Evolutionary conservation across 768 basidiomycete species (phyloP).

Genomic region (Tricholomella constricta): DNA sequence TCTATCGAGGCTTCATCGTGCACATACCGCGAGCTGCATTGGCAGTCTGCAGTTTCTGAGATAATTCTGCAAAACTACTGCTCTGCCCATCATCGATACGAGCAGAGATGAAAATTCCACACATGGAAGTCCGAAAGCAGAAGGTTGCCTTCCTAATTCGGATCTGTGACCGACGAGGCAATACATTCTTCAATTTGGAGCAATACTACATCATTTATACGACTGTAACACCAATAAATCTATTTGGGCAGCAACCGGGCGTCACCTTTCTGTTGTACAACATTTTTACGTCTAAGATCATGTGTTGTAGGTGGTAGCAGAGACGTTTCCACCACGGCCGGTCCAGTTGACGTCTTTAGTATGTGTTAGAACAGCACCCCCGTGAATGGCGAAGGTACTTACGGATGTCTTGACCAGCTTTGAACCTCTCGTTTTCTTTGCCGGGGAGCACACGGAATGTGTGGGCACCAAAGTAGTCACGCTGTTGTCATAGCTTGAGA

Average conservation of each 20-base stretch:
- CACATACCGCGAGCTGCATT: constrained; percentile 62
- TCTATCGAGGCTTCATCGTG: neutral
- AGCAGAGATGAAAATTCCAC: constrained; percentile 65
- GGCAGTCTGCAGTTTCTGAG: constrained; percentile 40
- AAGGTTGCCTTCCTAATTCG: constrained; percentile 7
- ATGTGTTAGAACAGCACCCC: constrained; percentile 4
- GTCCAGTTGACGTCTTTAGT: constrained; percentile 95
- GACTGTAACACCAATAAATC: constrained; percentile 10
- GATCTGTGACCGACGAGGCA: neutral
- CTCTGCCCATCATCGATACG: constrained; percentile 19
- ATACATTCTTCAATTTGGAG: constrained; percentile 1
- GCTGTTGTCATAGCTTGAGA: constrained; percentile 39
- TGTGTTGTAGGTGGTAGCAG: constrained; percentile 81
- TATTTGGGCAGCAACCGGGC: neutral
- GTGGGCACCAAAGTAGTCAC: constrained; percentile 99
- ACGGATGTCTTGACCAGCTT: constrained; percentile 86
- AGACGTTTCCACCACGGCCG: constrained; percentile 93
- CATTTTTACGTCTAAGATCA: constrained; percentile 26
- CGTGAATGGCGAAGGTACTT: constrained; percentile 35
- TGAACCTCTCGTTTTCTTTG: constrained; percentile 84
- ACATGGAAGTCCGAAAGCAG: constrained; percentile 48
- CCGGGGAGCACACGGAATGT: constrained; percentile 95
- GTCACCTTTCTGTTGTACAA: constrained; percentile 7
- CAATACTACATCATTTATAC: constrained; percentile 14
- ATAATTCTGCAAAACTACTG: constrained; percentile 24